A percentile compares a stretch with the other conserved stretches of the same genome.
These are phyloP conservation scores for Acidiella bohemica DNA, from an alignment of 495 filamentous ascomycete genomes.

Conservation along the genomic window DNA sequence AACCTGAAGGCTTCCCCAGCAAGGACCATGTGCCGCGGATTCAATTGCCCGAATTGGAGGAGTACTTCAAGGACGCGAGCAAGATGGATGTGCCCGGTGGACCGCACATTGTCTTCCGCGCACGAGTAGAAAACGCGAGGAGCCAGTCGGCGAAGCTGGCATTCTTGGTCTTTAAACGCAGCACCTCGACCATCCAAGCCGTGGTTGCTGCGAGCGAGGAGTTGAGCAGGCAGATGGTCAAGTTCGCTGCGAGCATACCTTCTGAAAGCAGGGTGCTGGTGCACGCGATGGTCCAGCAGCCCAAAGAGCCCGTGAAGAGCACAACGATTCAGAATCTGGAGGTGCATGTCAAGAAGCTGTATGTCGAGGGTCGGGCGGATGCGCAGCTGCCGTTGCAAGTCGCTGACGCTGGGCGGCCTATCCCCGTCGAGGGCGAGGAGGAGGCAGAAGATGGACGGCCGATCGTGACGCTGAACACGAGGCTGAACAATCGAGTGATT, in stretches of 20 bases:
- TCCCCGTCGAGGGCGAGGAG: slow-evolving; percentile 27
- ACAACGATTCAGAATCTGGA: slow-evolving; percentile 66
- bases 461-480: slow-evolving; percentile 30
- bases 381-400: slow-evolving; percentile 51
- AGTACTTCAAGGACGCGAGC: slow-evolving; percentile 11
- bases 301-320: slow-evolving; percentile 62
- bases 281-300: slow-evolving; percentile 58
- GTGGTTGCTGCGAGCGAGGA: slow-evolving; percentile 34
- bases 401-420: slow-evolving; percentile 29
- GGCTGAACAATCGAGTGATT: slow-evolving; percentile 33
- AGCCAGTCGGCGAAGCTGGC: slow-evolving; percentile 33
- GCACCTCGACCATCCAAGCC: slow-evolving; percentile 28
- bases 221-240: slow-evolving; percentile 68
- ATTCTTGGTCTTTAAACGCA: slow-evolving; percentile 32
- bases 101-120: slow-evolving; percentile 25
- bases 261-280: slow-evolving; percentile 71
- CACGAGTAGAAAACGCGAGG: slow-evolving; percentile 31
- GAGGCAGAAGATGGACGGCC: slow-evolving; percentile 24
- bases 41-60: slow-evolving; percentile 18
- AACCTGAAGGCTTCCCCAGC: slow-evolving; percentile 20
- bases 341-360: slow-evolving; percentile 66
- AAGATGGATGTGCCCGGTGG: slow-evolving; percentile 19
- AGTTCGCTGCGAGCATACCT: slow-evolving; percentile 69
- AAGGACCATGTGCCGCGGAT: slow-evolving; percentile 20
- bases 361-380: slow-evolving; percentile 52